Base-by-base conservation (phyloP, 768 basidiomycete genomes). In the Suillus placidus region DNA sequence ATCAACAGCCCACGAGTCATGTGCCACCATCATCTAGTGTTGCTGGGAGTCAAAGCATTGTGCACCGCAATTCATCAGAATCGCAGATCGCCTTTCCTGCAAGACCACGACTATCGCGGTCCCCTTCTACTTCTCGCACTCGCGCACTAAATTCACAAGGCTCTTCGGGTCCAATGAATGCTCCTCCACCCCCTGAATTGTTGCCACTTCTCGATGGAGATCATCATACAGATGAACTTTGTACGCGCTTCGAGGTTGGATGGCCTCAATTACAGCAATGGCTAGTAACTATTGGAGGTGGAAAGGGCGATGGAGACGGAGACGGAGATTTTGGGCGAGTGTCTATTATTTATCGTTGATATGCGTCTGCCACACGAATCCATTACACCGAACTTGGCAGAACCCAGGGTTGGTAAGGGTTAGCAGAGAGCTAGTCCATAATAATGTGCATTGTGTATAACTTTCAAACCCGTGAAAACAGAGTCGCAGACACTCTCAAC, bases 161-260 rank as follows among this genome's bases (percentile, higher is more conserved):
- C 55, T 64, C 67, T 60, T 58, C 75, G 70, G 69, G 74, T 66
- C 45, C 70, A 23, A 37, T 65, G 14, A 68, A 67, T 52, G 55
- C 65, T 32, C 65, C 74, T 12, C 75, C 73, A 69, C 92, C 92
- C 9, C 79, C 80, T 6, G 86, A 87, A 14, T 70, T 95, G 32
- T 70, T 83, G 34, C 67, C 80, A 3, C 75, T 93, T 65, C 81
- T 99, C 14, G 90, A 99, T 71, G 97, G 97, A 10, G 91, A 89
- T 64, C 95, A 95, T 75, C 91, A 95, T 75, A 90, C 93, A 2
- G 97, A 99, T 73, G 96, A 98, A 78, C 78, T 99, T 52, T 90
- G 91, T 55, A 88, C 92, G 32, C 84, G 75, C 67, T 97, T 96
- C 71, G 88, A 93, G 68, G 88, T 89, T 38, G 89, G 91, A 0